phyloP scores from a whole-genome alignment of 345 rosid species.

The Moricandia moricandioides region DNA sequence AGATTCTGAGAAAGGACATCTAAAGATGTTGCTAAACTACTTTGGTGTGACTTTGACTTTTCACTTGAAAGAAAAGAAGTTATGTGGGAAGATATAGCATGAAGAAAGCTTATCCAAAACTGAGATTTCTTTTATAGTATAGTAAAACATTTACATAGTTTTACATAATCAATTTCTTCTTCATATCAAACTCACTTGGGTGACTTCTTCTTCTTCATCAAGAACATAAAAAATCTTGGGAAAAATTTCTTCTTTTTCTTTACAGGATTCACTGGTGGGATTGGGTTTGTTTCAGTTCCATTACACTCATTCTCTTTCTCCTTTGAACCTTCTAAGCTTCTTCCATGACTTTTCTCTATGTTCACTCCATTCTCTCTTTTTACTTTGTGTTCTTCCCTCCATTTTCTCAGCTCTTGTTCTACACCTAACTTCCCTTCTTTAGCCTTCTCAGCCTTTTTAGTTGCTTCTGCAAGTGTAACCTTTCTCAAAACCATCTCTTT shows the following conservation, averaged over 20 bases:
- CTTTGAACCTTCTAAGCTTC: conserved; percentile 41
- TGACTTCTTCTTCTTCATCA: conserved; percentile 52
- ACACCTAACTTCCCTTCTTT: conserved; percentile 80
- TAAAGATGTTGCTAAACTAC: conserved; percentile 16
- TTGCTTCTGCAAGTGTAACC: conserved; percentile 57
- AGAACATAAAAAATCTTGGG: conserved; percentile 69
- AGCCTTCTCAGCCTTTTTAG: conserved; percentile 80
- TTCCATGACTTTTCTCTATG: conserved; percentile 16
- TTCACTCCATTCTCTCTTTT: conserved; percentile 43
- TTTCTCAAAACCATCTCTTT: conserved; percentile 54
- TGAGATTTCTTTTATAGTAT: not conserved
- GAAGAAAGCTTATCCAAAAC: conserved; percentile 1
- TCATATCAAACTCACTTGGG: conserved; percentile 36
- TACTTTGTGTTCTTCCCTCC: conserved; percentile 80
- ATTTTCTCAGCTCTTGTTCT: conserved; percentile 83
- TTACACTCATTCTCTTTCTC: conserved; percentile 41
- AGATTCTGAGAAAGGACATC: conserved; percentile 7
- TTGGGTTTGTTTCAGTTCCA: conserved; percentile 26
- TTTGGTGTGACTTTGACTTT: conserved; percentile 9
- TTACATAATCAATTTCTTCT: not conserved
- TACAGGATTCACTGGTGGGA: conserved; percentile 36
- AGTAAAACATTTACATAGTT: not conserved
- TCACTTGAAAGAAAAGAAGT: not conserved
- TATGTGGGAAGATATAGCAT: not conserved
- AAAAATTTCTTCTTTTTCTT: conserved; percentile 73